Conservation (phyloP, 2,329 filamentous ascomycete genomes). For the Nothophoma quercina region DNA sequence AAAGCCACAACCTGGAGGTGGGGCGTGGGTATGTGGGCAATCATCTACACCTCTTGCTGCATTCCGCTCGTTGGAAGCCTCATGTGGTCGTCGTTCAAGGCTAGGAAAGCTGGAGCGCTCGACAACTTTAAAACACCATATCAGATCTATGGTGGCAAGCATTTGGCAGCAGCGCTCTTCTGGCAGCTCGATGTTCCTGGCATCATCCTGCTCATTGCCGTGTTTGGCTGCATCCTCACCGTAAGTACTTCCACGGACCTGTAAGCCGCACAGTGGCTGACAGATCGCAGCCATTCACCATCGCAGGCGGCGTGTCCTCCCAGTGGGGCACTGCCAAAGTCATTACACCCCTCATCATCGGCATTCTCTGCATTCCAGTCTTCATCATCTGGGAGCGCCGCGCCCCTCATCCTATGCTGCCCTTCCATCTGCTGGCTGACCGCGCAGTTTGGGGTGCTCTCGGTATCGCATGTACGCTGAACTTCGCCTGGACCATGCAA, state of each 20-base stretch:
- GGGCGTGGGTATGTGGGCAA: constrained; percentile 67
- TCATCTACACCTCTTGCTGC: constrained; percentile 65
- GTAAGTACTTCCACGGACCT: not conserved
- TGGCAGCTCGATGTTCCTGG: constrained; percentile 64
- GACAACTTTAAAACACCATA: constrained; percentile 55
- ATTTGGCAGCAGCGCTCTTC: constrained; percentile 57
- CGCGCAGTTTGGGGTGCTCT: constrained; percentile 70
- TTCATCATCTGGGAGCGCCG: constrained; percentile 64
- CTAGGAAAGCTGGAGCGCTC: constrained; percentile 60
- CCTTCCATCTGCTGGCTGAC: constrained; percentile 68
- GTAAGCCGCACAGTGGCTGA: not conserved
- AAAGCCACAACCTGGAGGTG: constrained; percentile 63
- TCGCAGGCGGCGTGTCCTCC: constrained; percentile 59
- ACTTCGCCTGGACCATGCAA: constrained; percentile 64
- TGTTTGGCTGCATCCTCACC: constrained; percentile 58
- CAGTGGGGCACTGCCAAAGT: constrained; percentile 62
- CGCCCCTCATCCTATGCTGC: constrained; percentile 62
- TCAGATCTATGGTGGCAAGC: constrained; percentile 50
- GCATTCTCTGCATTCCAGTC: constrained; percentile 57
- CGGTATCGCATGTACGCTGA: constrained; percentile 58
- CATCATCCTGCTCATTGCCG: constrained; percentile 55
- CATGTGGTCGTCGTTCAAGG: constrained; percentile 59
- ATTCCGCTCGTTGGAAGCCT: constrained; percentile 64
- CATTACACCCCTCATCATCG: constrained; percentile 60
- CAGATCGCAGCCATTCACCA: constrained; percentile 53